Percentiles rank a stretch among this genome's conserved stretches.
phyloP scores from a whole-genome alignment of 208 protist species.

The Leishmania martiniquensis region DNA sequence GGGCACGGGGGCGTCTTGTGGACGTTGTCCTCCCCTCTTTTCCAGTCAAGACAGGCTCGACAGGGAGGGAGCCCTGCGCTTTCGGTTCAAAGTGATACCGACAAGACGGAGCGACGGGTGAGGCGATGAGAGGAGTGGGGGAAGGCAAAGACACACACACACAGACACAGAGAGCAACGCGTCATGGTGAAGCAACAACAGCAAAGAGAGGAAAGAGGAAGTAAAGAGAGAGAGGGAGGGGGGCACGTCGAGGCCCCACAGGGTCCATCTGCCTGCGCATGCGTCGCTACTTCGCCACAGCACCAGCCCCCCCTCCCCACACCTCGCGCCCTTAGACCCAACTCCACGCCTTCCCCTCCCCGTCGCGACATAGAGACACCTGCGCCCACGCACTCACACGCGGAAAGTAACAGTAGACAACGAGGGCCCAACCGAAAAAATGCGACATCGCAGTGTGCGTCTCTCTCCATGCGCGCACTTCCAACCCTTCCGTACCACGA shows the following conservation, averaged over 20 bases:
- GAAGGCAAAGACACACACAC: not conserved
- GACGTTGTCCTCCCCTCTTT: not conserved
- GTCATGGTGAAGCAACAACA: not conserved
- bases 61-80: not conserved
- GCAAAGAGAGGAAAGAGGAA: not conserved
- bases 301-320: not conserved
- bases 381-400: not conserved
- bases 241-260: too few species aligned
- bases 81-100: not conserved
- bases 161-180: not conserved
- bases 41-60: not conserved
- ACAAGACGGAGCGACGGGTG: not conserved
- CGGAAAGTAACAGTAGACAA: not conserved
- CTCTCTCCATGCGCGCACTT: not conserved
- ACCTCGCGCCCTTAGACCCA: too few species aligned
- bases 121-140: not conserved
- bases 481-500: not conserved
- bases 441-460: not conserved
- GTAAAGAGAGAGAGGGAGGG: not conserved
- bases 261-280: too few species aligned
- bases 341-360: too few species aligned
- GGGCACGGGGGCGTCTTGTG: too few species aligned
- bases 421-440: not conserved
- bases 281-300: not conserved
- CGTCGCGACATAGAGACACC: not conserved